Evolutionary conservation across 495 filamentous ascomycete species (phyloP), one percentile per base, ranked within the genome.

Genomic region (Trichoderma virens): DNA sequence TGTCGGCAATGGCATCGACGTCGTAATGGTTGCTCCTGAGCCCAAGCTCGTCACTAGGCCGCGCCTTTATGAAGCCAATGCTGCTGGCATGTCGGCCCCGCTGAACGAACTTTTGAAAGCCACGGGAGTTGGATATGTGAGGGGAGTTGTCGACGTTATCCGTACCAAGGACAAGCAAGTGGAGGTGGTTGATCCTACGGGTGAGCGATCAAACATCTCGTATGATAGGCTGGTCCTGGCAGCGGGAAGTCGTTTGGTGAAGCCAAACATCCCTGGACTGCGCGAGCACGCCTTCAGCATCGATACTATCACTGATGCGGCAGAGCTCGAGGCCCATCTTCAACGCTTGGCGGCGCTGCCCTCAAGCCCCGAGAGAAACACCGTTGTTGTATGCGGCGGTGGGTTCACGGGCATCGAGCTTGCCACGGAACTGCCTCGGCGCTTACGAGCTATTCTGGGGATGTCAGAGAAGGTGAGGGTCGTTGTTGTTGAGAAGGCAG

Each of bases 151-250:
- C 5, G 60, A 69, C 6, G 65, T 28, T 13, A 74, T 76, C 65
- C 31, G 66, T 32, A 30, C 67, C 7, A 32, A 64, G 18, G 64
- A 65, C 16, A 66, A 72, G 38, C 67, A 65, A 16, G 61, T 76
- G 45, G 60, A 64, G 11, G 60, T 70, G 13, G 65, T 64, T 32
- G 43, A 64, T 13, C 28, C 56, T 28, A 59, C 64, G 2, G 70
- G 69, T 8, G 27, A 60, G 7, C 39, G 64, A 18, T 66, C 63
- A 28, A 63, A 34, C 14, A 38, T 75, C 14, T 3, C 56, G 16
- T 76, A 75, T 38, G 67, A 73, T 47, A 69, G 73, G 20, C 64
- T 76, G n/a, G 65, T 76, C 63, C 63, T 76, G 23, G 74, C 74
- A 11, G 70, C 72, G 1, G 74, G 74, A 14, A 76, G 74, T 60